Base-by-base conservation (phyloP, 169 alveolate species). In the Cryptosporidium tyzzeri region DNA sequence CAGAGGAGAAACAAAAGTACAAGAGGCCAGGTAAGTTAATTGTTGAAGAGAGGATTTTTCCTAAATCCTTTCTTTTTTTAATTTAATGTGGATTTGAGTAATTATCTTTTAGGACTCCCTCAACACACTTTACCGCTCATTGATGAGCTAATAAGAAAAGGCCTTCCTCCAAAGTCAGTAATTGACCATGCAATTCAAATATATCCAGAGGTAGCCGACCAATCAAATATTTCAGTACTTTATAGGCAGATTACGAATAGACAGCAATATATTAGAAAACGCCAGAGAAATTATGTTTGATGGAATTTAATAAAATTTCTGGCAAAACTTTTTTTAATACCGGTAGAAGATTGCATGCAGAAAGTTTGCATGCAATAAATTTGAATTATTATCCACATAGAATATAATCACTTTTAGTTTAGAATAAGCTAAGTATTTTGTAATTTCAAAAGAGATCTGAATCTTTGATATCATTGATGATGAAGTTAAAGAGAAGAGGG, bases 101-200 rank as follows among this genome's bases (percentile, higher is more conserved):
- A 37, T 29, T 14, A n/a, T 12, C 18, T 18, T 62, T 41, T 10
- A 80, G 89, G 89, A 35, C 74, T 80, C n/a, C 89, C 89, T 21
- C 89, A 80, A 21, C 89, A 80, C 70, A 80, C 89, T 29, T 80
- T 80, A 55, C 89, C 89, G 37, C 67, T 80, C 51, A 80, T 80
- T 9, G 89, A 80, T 39, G 89, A 80, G 35, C 51, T 80, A 16
- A 80, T 80, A 10, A 80, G 89, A 62, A 80, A 80, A 18, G 89
- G 89, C 41, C 75, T 80, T 44, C 89, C 89, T 29, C 89, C 89
- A 9, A 80, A 80, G 55, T 80, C 89, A 18, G 89, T 80, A 5
- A 80, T 80, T 18, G 89, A 80, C 70, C 89, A 80, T 29, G 89
- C 89, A 45, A 80, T 80, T 16, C 89, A 80, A 65, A 80, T 80